Evolutionary conservation across 202 grass and related monocot genomes (phyloP).

Genomic region (Tripidium arundinaceum): DNA sequence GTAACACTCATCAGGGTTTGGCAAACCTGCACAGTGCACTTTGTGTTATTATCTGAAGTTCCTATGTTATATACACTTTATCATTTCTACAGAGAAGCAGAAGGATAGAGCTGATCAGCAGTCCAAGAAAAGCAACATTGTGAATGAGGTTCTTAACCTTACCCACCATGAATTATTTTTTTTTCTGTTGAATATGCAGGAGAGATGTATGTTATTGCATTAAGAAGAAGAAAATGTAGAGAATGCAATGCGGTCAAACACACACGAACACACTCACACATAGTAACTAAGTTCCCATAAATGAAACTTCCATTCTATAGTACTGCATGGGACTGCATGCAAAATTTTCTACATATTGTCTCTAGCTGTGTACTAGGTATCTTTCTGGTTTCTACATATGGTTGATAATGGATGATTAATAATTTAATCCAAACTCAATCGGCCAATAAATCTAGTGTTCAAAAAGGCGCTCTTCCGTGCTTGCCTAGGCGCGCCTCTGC

Average conservation of each 20-base stretch:
- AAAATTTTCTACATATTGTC: background rate
- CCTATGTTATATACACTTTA: background rate
- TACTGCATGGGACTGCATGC: background rate
- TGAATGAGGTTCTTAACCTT: slow-evolving; percentile 57
- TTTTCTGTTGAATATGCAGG: background rate
- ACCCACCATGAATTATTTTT: background rate
- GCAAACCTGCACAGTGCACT: background rate
- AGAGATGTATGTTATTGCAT: no score
- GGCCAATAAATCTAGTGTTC: background rate
- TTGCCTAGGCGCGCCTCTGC: no score
- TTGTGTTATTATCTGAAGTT: slow-evolving; percentile 5
- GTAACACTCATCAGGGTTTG: background rate
- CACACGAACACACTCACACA: background rate
- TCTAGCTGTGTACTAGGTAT: background rate
- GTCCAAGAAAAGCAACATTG: slow-evolving; percentile 51
- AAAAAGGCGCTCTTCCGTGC: no score
- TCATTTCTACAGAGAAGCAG: slow-evolving; percentile 64
- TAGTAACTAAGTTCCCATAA: background rate
- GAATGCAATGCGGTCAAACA: background rate
- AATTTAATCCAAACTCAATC: background rate
- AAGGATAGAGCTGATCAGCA: slow-evolving; percentile 54
- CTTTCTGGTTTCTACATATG: slow-evolving; percentile 21
- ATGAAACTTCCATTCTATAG: slow-evolving; percentile 1
- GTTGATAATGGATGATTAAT: background rate
- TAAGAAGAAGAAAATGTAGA: background rate